phyloP scores from a whole-genome alignment of 108 stramenopile genomes.

The Seminavis robusta region DNA sequence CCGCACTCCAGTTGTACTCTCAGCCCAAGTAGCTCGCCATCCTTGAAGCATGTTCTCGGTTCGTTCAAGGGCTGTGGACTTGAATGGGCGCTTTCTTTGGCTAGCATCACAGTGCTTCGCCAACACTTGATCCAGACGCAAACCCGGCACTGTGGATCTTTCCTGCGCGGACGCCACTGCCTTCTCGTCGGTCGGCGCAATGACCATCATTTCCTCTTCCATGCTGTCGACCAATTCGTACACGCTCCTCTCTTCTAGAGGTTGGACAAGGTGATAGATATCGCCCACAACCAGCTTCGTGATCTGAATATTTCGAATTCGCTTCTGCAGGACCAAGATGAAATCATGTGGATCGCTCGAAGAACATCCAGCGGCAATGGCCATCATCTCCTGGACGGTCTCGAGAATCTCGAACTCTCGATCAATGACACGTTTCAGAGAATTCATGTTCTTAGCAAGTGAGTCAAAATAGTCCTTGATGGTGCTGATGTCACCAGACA shows the following conservation, averaged over 20 bases:
- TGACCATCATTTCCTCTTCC: constrained; percentile 43
- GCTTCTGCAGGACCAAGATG: constrained; percentile 72
- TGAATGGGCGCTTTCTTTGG: constrained; percentile 58
- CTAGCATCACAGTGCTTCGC: constrained; percentile 57
- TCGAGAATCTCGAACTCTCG: constrained; percentile 75
- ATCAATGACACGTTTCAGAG: constrained; percentile 66
- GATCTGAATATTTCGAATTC: constrained; percentile 64
- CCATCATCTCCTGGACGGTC: constrained; percentile 65
- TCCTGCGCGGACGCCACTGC: constrained; percentile 57
- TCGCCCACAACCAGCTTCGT: constrained; percentile 79
- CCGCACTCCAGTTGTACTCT: no score
- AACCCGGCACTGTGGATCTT: constrained; percentile 68
- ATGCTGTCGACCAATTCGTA: constrained; percentile 67
- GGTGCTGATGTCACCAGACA: constrained; percentile 65
- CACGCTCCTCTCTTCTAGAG: constrained; percentile 57
- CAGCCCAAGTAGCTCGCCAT: constrained; percentile 23
- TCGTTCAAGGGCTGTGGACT: constrained; percentile 48
- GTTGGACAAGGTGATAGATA: constrained; percentile 74
- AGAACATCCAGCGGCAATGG: constrained; percentile 62
- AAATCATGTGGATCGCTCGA: constrained; percentile 70
- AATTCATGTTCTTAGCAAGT: constrained; percentile 53
- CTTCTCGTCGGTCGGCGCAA: constrained; percentile 69
- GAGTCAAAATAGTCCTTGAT: constrained; percentile 78
- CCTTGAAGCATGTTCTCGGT: constrained; percentile 21
- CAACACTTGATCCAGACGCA: constrained; percentile 73